Conservation (phyloP, 768 basidiomycete genomes). For the Auriscalpium microsporum region DNA sequence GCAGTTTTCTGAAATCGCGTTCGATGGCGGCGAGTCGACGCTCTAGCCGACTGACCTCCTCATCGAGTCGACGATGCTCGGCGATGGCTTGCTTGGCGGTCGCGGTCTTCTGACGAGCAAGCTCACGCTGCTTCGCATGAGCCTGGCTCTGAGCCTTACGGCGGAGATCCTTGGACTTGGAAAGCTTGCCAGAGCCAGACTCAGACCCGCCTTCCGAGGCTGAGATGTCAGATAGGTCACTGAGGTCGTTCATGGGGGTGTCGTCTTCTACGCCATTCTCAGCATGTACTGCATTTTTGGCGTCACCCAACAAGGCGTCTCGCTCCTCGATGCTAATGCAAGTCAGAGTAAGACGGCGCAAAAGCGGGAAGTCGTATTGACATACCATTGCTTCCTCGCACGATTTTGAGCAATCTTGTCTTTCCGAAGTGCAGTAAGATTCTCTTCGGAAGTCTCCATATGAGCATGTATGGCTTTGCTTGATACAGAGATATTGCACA, state of each 20-base stretch:
- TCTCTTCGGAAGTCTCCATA: conserved; percentile 86
- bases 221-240: conserved; percentile 66
- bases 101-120: conserved; percentile 67
- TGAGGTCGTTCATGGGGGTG: conserved; percentile 51
- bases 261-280: conserved; percentile 44
- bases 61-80: conserved; percentile 77
- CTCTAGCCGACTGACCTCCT: conserved; percentile 80
- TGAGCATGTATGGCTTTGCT: conserved; percentile 82
- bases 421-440: conserved; percentile 86
- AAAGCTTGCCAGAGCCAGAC: conserved; percentile 36
- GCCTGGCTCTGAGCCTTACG: conserved; percentile 45
- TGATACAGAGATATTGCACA: conserved; percentile 84
- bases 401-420: conserved; percentile 94
- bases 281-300: conserved; percentile 29
- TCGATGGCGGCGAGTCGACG: conserved; percentile 80
- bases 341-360: conserved; percentile 3
- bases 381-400: conserved; percentile 81
- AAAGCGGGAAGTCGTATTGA: conserved; percentile 12
- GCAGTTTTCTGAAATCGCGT: conserved; percentile 85
- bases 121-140: conserved; percentile 74
- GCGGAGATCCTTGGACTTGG: conserved; percentile 28
- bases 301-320: conserved; percentile 50
- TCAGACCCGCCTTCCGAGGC: conserved; percentile 57
- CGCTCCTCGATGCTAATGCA: conserved; percentile 62
- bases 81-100: conserved; percentile 75